phyloP scores from a whole-genome alignment of 176 grass and related monocot species.

The Coix lacrymajobi region DNA sequence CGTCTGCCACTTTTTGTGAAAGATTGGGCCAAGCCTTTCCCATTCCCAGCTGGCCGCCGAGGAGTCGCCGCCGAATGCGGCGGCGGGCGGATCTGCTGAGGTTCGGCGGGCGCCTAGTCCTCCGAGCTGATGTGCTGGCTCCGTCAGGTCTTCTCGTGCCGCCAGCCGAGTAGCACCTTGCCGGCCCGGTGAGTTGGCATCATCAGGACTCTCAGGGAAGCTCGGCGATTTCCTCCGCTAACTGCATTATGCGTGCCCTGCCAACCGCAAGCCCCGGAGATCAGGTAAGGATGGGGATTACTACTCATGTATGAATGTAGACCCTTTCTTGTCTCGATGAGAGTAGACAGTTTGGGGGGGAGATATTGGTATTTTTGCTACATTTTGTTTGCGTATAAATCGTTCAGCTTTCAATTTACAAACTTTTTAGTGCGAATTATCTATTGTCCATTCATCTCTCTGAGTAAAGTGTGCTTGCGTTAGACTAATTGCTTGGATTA shows the following conservation, averaged over 20 bases:
- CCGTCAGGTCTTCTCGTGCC: too few relatives aligned
- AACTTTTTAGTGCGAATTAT: not conserved
- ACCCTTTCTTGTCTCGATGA: not conserved
- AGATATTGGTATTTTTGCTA: not conserved
- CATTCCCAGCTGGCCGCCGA: not conserved
- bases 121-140: not conserved
- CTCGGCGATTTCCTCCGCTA: not conserved
- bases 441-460: not conserved
- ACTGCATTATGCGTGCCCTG: constrained; percentile 19
- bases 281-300: not conserved
- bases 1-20: not conserved
- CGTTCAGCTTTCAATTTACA: not conserved
- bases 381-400: not conserved
- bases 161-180: constrained; percentile 15
- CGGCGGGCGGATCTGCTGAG: not conserved
- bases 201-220: constrained; percentile 18
- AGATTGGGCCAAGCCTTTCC: not conserved
- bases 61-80: not conserved
- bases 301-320: not conserved
- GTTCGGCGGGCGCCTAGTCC: not conserved
- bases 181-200: constrained; percentile 28
- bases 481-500: not conserved
- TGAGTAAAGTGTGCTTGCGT: not conserved
- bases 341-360: not conserved
- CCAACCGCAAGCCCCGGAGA: not conserved